Percentiles rank a stretch among this genome's conserved stretches.
phyloP scores from a whole-genome alignment of 2,329 filamentous ascomycete species.

The Alternaria gaisen region DNA sequence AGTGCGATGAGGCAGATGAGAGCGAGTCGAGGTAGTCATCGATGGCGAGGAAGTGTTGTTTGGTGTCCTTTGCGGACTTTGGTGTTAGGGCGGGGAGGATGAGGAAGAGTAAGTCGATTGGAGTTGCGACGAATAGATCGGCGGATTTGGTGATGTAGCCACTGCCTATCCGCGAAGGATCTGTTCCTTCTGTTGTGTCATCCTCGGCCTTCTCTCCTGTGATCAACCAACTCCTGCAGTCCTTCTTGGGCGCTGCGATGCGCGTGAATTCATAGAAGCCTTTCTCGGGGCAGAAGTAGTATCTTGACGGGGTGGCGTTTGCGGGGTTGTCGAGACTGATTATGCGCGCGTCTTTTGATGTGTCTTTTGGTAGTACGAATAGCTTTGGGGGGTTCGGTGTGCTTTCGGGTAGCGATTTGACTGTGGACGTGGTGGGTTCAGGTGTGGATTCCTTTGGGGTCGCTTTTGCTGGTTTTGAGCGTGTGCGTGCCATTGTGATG shows the following conservation, averaged over 20 bases:
- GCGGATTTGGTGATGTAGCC: slow-evolving; percentile 72
- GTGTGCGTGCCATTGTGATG: slow-evolving; percentile 46
- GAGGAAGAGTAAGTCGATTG: slow-evolving; percentile 85
- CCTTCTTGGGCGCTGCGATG: slow-evolving; percentile 60
- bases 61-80: slow-evolving; percentile 58
- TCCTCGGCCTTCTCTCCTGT: slow-evolving; percentile 26
- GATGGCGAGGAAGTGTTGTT: slow-evolving; percentile 71
- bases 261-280: slow-evolving; percentile 70
- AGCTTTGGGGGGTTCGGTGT: slow-evolving; percentile 59
- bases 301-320: slow-evolving; percentile 59
- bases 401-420: slow-evolving; percentile 47
- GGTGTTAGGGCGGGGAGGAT: slow-evolving; percentile 75
- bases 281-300: slow-evolving; percentile 66
- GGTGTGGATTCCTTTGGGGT: slow-evolving; percentile 30
- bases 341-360: slow-evolving; percentile 63
- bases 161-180: slow-evolving; percentile 28
- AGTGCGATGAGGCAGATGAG: slow-evolving; percentile 63
- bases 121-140: slow-evolving; percentile 83
- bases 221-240: slow-evolving; percentile 65
- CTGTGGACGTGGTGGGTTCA: slow-evolving; percentile 30
- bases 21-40: slow-evolving; percentile 78
- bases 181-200: slow-evolving; percentile 1
- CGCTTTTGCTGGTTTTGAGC: slow-evolving; percentile 40
- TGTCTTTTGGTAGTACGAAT: slow-evolving; percentile 65
- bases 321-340: slow-evolving; percentile 65